phyloP scores from a whole-genome alignment of 345 rosid genomes.

The Cardiospermum halicacabum region DNA sequence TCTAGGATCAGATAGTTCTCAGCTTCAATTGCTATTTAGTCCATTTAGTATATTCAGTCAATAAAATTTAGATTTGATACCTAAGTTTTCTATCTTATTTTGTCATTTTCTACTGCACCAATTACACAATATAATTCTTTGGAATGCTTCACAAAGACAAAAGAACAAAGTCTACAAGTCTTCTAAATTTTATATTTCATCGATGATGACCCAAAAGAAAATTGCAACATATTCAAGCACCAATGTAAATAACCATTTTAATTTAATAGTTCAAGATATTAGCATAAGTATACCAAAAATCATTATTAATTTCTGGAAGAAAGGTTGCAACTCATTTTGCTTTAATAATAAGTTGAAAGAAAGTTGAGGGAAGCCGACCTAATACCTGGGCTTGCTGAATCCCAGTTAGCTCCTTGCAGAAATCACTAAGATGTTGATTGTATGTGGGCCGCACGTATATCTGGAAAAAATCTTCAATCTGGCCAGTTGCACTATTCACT shows the following conservation, averaged over 20 bases:
- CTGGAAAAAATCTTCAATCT: constrained; percentile 44
- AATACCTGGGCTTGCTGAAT: constrained; percentile 48
- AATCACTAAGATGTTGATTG: constrained; percentile 42
- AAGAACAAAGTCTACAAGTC: neutral
- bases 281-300: neutral
- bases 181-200: neutral
- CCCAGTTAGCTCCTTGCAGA: constrained; percentile 53
- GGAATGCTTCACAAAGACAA: neutral
- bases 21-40: too few relatives aligned
- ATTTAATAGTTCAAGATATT: neutral
- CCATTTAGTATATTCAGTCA: too few relatives aligned
- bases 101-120: too few relatives aligned
- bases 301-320: neutral
- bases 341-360: neutral
- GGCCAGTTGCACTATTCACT: constrained; percentile 40
- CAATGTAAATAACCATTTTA: neutral
- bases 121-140: too few relatives aligned
- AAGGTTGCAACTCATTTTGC: neutral
- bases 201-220: too few relatives aligned
- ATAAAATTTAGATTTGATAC: too few relatives aligned
- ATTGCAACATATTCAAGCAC: neutral
- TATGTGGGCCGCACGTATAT: constrained; percentile 46
- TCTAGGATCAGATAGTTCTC: too few relatives aligned
- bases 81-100: too few relatives aligned
- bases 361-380: neutral